A percentile compares a stretch with the other conserved stretches of the same genome.
Evolutionary conservation across 768 basidiomycete species (phyloP).

Genomic region (Xerocomellus chrysenteron): DNA sequence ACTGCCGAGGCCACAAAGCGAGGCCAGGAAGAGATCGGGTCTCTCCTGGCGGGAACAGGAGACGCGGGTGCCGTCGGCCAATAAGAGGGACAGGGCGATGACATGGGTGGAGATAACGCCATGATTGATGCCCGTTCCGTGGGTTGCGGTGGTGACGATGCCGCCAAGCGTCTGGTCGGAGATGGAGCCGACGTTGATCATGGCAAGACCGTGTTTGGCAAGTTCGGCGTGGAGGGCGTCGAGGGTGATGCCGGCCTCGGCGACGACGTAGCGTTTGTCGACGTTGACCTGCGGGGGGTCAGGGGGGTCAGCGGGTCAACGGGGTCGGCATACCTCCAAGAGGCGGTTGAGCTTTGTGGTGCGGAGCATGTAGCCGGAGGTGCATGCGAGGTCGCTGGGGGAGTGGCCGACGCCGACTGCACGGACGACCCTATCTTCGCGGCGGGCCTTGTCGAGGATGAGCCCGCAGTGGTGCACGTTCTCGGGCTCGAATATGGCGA

Average conservation of each 20-base stretch:
- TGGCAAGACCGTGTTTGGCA: slow-evolving; percentile 66
- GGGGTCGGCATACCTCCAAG: slow-evolving; percentile 62
- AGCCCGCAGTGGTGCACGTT: slow-evolving; percentile 65
- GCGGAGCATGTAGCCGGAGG: slow-evolving; percentile 80
- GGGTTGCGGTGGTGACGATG: slow-evolving; percentile 90
- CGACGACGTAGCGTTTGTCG: slow-evolving; percentile 64
- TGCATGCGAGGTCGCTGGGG: slow-evolving; percentile 92
- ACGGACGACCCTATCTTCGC: slow-evolving; percentile 69
- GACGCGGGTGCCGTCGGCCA: slow-evolving; percentile 72
- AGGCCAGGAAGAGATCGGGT: slow-evolving; percentile 81
- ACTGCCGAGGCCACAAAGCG: slow-evolving; percentile 85
- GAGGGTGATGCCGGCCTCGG: slow-evolving; percentile 78
- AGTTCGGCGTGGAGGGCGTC: slow-evolving; percentile 70
- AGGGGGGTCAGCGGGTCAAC: neutral
- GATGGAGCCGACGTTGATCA: slow-evolving; percentile 93
- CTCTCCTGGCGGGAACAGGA: slow-evolving; percentile 62
- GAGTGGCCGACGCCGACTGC: slow-evolving; percentile 91
- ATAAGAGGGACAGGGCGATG: slow-evolving; percentile 67
- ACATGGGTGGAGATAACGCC: slow-evolving; percentile 83
- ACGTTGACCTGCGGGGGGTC: slow-evolving; percentile 56
- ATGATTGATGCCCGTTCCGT: slow-evolving; percentile 83
- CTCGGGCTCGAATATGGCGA: slow-evolving; percentile 74
- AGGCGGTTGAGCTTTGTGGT: slow-evolving; percentile 71
- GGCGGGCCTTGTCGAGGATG: slow-evolving; percentile 77
- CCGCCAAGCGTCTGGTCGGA: slow-evolving; percentile 95